Evolutionary conservation across 768 basidiomycete genomes (phyloP), one percentile per base, ranked within the genome.

Genomic region (Amanita jacksonii): DNA sequence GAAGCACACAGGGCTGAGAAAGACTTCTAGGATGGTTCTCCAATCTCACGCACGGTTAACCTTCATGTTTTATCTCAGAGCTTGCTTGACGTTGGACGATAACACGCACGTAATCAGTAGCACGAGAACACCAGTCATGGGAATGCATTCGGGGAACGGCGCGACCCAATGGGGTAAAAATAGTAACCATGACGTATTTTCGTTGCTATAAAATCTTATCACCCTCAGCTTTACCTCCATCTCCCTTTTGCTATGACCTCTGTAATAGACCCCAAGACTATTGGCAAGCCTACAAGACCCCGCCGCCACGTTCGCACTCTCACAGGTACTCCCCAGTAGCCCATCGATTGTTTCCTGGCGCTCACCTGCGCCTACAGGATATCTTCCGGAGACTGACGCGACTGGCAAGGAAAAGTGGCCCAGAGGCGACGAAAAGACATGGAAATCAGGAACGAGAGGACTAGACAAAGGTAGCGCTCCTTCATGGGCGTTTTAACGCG

Each of bases 331-430:
- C 36, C 23, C 19, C 12, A 5, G 20, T 8, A 12, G 40, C 30
- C 35, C n/a, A 41, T 49, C 36, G 4, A 34, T 38, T 10, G 25
- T 28, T 15, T 46, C 33, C 39, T 27, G 16, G 15, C n/a, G 12
- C 38, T 44, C 43, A n/a, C n/a, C n/a, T n/a, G n/a, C n/a, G n/a
- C 36, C 24, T 50, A 30, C 48, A 90, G 87, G 83, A 12, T 89
- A 87, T 56, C 62, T 81, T 3, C 84, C 87, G 3, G 87, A 90
- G 59, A 74, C 74, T 35, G 85, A 89, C 54, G 78, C 72, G 3
- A 59, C 69, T 35, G 87, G 87, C 25, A 80, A 85, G 57, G 87
- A 89, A 58, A 81, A 81, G 61, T 91, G 87, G 87, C 87, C 87
- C 24, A 70, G 69, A 49, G 87, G 87, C 31, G 82, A 90, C 8